Evolutionary conservation across 192 early-diverging fungal species (phyloP).

Genomic region (Phycomyces nitens): DNA sequence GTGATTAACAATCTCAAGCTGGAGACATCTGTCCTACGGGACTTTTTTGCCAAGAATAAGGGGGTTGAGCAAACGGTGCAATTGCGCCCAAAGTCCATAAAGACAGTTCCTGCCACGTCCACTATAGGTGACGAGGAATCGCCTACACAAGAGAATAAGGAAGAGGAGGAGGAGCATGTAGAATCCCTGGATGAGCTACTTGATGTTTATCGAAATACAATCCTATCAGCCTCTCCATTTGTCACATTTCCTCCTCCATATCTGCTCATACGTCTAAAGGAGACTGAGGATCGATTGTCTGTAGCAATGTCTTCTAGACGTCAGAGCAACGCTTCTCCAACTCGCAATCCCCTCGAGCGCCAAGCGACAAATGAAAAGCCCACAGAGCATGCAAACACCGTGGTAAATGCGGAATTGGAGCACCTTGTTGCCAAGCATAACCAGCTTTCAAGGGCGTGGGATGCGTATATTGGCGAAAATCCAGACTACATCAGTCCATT

Average conservation of each 20-base stretch:
- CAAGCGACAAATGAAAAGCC: constrained; percentile 13
- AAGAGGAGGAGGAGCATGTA: background rate
- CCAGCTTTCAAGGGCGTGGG: constrained; percentile 46
- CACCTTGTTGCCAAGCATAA: constrained; percentile 42
- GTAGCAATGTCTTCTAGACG: constrained; percentile 21
- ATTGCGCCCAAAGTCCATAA: too few species aligned
- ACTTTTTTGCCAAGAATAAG: constrained; percentile 61
- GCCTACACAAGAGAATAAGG: background rate
- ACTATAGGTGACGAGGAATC: too few species aligned
- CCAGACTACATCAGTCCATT: constrained; percentile 64
- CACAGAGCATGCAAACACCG: background rate
- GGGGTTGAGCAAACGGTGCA: constrained; percentile 4
- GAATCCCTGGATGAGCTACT: constrained; percentile 30
- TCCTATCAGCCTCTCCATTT: constrained; percentile 85
- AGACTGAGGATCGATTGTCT: constrained; percentile 53
- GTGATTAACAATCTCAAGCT: constrained; percentile 85
- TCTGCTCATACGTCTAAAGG: constrained; percentile 61
- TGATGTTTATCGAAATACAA: constrained; percentile 60
- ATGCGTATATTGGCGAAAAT: constrained; percentile 52
- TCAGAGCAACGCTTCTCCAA: constrained; percentile 6
- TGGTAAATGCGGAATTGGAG: constrained; percentile 39
- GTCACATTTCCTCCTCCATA: constrained; percentile 86
- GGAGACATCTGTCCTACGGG: constrained; percentile 74
- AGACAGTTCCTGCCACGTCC: too few species aligned
- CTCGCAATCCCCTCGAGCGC: constrained; percentile 22